Evolutionary conservation across 2,329 filamentous ascomycete genomes (phyloP).

Genomic region (Bipolaris oryzae): DNA sequence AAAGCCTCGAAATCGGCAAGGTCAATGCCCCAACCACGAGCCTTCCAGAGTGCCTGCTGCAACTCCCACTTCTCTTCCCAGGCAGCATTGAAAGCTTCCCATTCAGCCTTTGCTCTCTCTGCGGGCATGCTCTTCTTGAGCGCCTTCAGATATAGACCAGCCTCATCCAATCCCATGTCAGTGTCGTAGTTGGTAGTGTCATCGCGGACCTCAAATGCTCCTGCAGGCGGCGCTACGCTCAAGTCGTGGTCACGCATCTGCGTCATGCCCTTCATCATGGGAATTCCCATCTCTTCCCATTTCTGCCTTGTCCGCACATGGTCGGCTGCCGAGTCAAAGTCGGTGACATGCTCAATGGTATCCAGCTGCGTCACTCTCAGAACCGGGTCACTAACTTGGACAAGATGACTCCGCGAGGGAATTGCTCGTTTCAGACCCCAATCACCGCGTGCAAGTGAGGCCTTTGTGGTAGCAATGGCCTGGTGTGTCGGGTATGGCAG

Average conservation of each 20-base stretch:
- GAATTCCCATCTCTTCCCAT: conserved; percentile 80
- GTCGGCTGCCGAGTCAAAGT: conserved; percentile 82
- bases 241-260: conserved; percentile 28
- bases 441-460: conserved; percentile 77
- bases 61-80: conserved; percentile 16
- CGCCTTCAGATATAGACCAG: conserved; percentile 31
- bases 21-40: conserved; percentile 1
- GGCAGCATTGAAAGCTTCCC: conserved; percentile 6
- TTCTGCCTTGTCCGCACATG: conserved; percentile 82
- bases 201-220: conserved; percentile 42
- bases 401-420: conserved; percentile 72
- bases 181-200: conserved; percentile 42
- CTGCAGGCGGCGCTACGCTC: conserved; percentile 15
- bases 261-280: conserved; percentile 59
- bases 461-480: conserved; percentile 76
- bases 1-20: conserved; percentile 4
- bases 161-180: conserved; percentile 35
- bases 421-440: conserved; percentile 92
- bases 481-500: conserved; percentile 80
- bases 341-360: conserved; percentile 84
- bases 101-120: conserved; percentile 7
- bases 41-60: conserved; percentile 9
- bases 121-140: conserved; percentile 29
- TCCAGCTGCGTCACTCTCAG: conserved; percentile 81
- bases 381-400: conserved; percentile 70